Evolutionary conservation across 495 filamentous ascomycete species (phyloP).

Genomic region (Neurospora sp.): DNA sequence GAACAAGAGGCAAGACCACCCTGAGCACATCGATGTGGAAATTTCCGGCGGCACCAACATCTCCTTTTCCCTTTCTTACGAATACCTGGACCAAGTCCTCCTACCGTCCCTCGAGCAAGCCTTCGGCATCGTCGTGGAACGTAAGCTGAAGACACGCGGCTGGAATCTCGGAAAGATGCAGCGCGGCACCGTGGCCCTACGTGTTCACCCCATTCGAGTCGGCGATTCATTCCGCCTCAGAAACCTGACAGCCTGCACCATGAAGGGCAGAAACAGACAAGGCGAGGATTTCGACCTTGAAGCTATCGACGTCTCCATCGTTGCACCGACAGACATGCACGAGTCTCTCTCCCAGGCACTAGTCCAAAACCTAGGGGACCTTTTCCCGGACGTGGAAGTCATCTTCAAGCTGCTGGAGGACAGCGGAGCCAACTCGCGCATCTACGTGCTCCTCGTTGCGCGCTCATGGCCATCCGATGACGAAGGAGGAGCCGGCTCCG

Average conservation of each 20-base stretch:
- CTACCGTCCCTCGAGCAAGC: conserved; percentile 55
- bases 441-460: conserved; percentile 67
- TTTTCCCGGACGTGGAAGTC: conserved; percentile 38
- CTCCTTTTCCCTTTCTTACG: conserved; percentile 58
- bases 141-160: conserved; percentile 49
- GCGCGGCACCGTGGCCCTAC: conserved; percentile 51
- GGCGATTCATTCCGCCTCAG: conserved; percentile 37
- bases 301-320: conserved; percentile 51
- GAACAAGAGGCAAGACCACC: conserved; percentile 9
- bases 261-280: not conserved
- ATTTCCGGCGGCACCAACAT: conserved; percentile 75
- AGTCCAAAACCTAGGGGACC: conserved; percentile 20
- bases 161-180: conserved; percentile 52
- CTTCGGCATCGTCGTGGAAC: conserved; percentile 48
- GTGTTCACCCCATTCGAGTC: conserved; percentile 41
- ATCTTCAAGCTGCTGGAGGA: conserved; percentile 45
- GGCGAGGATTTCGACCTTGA: conserved; percentile 31
- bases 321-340: conserved; percentile 37
- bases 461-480: conserved; percentile 29
- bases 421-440: conserved; percentile 46
- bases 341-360: conserved; percentile 29
- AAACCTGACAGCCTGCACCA: conserved; percentile 18
- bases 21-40: conserved; percentile 38
- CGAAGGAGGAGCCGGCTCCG: not conserved
- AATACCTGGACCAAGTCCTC: conserved; percentile 69